Percentiles rank a stretch among this genome's conserved stretches.
Conservation (phyloP, 1,284 basidiomycete species). For the Cutaneotrichosporon cavernicola region DNA sequence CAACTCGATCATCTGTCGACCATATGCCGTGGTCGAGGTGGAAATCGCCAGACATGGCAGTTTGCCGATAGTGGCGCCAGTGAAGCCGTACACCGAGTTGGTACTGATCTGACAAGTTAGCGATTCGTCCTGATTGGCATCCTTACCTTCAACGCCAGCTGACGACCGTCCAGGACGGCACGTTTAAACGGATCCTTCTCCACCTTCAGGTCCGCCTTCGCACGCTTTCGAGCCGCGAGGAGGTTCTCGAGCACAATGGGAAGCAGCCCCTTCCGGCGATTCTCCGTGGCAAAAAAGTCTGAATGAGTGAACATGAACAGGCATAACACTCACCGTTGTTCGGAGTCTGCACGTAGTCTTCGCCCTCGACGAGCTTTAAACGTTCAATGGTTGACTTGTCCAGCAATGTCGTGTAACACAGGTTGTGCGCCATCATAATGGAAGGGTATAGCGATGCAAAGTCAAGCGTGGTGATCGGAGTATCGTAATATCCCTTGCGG, state of each 20-base stretch:
- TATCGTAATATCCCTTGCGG: conserved; percentile 86
- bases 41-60: conserved; percentile 90
- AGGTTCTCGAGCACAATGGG: conserved; percentile 91
- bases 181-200: conserved; percentile 94
- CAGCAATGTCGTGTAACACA: conserved; percentile 90
- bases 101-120: conserved; percentile 71
- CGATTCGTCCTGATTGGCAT: neutral
- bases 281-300: conserved; percentile 80
- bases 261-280: conserved; percentile 76
- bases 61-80: conserved; percentile 91
- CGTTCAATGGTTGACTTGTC: conserved; percentile 75
- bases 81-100: conserved; percentile 97
- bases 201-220: conserved; percentile 88
- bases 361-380: conserved; percentile 70
- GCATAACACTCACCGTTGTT: conserved; percentile 71
- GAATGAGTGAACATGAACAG: conserved; percentile 4
- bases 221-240: conserved; percentile 83
- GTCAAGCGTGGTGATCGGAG: conserved; percentile 92
- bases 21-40: conserved; percentile 87
- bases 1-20: conserved; percentile 94
- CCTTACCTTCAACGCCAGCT: conserved; percentile 82
- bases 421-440: conserved; percentile 99
- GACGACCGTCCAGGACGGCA: conserved; percentile 89
- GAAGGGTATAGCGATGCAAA: conserved; percentile 96
- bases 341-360: conserved; percentile 73